These are phyloP conservation scores for Cytospora piceicola DNA, from an alignment of 2,329 filamentous ascomycete species.

Conservation along the genomic window DNA sequence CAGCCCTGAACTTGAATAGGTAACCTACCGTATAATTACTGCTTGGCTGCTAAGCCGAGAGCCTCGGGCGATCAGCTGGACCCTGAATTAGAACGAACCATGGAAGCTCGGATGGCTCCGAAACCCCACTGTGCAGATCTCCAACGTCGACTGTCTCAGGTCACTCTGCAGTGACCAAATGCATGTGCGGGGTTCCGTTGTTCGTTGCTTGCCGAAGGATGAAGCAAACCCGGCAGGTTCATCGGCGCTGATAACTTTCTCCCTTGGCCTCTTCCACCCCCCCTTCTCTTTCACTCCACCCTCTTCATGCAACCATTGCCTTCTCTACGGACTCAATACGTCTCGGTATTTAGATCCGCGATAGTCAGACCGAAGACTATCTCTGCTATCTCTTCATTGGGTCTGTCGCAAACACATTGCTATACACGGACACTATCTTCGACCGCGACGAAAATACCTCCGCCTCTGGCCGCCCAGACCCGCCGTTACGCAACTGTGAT, in stretches of 20 bases:
- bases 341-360: background rate
- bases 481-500: conserved; percentile 1
- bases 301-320: conserved; percentile 12
- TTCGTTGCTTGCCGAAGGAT: background rate
- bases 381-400: background rate
- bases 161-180: background rate
- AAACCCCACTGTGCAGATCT: conserved; percentile 3
- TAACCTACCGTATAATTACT: too few species aligned
- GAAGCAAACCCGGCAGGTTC: background rate
- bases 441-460: background rate
- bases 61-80: background rate
- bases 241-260: too few species aligned
- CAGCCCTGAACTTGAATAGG: too few species aligned
- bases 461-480: background rate
- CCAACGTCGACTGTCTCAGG: background rate
- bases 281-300: background rate
- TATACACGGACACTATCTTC: background rate
- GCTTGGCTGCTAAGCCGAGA: too few species aligned
- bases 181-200: background rate
- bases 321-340: conserved; percentile 1
- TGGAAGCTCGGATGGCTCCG: conserved; percentile 12
- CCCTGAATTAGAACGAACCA: background rate
- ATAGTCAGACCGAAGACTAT: background rate
- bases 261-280: background rate
- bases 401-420: background rate